phyloP scores from a whole-genome alignment of 2,329 filamentous ascomycete genomes.

The Fusarium sp. region DNA sequence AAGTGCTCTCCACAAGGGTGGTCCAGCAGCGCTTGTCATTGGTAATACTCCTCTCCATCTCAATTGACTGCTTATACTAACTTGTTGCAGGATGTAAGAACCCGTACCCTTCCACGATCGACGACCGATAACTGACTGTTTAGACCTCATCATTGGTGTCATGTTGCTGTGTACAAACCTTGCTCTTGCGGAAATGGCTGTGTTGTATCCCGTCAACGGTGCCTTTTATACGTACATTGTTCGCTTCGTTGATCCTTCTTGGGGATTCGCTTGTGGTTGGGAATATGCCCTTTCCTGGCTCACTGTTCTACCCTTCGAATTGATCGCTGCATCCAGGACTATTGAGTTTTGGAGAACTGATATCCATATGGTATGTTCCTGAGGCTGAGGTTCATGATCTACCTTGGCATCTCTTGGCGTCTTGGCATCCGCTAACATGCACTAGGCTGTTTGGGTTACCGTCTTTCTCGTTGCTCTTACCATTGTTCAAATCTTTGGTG shows the following conservation, averaged over 20 bases:
- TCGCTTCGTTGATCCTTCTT: slow-evolving; percentile 90
- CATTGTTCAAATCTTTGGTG: slow-evolving; percentile 85
- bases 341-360: slow-evolving; percentile 80
- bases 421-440: slow-evolving; percentile 15
- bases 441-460: slow-evolving; percentile 77
- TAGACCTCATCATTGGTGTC: slow-evolving; percentile 52
- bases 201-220: slow-evolving; percentile 89
- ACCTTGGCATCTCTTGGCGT: slow-evolving; percentile 5
- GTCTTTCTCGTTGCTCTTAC: slow-evolving; percentile 83
- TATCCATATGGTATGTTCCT: slow-evolving; percentile 62
- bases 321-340: slow-evolving; percentile 86
- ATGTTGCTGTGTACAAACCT: slow-evolving; percentile 73
- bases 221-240: slow-evolving; percentile 94
- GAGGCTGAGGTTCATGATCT: background rate
- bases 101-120: background rate
- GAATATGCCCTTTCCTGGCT: slow-evolving; percentile 94
- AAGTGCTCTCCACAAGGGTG: slow-evolving; percentile 75
- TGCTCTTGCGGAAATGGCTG: slow-evolving; percentile 90
- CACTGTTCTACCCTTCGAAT: slow-evolving; percentile 83
- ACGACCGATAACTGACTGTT: background rate
- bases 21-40: slow-evolving; percentile 80
- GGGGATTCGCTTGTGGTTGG: slow-evolving; percentile 96
- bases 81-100: slow-evolving; percentile 18
- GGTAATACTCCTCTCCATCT: slow-evolving; percentile 58
- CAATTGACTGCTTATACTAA: background rate